Conservation (phyloP, 2,329 filamentous ascomycete species). For the Phialocephala subalpina region DNA sequence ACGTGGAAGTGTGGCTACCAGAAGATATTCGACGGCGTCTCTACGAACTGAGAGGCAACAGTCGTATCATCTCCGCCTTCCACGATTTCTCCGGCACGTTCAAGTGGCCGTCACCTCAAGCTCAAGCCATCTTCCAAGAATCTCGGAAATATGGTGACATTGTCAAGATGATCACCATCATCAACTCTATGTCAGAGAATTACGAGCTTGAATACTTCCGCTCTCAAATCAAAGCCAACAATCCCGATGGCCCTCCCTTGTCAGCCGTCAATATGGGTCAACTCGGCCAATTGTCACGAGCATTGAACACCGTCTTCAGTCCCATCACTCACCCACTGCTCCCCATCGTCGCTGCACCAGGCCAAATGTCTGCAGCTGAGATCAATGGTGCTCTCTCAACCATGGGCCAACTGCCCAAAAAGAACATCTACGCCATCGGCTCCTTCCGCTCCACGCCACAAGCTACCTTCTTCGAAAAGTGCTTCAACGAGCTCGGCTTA, state of each 20-base stretch:
- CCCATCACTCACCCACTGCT: conserved; percentile 87
- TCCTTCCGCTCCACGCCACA: conserved; percentile 74
- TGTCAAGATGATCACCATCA: conserved; percentile 90
- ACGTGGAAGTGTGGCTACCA: conserved; percentile 88
- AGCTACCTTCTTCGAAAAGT: conserved; percentile 87
- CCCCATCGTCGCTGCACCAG: conserved; percentile 84
- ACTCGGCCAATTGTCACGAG: conserved; percentile 83
- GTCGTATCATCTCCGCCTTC: conserved; percentile 89
- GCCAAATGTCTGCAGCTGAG: conserved; percentile 85
- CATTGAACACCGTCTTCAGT: conserved; percentile 85
- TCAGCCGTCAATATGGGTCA: conserved; percentile 90
- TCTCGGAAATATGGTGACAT: conserved; percentile 82
- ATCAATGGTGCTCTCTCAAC: conserved; percentile 82
- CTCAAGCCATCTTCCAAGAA: conserved; percentile 74
- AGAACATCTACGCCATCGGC: conserved; percentile 82
- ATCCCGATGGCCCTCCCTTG: conserved; percentile 74
- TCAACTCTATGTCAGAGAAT: conserved; percentile 83
- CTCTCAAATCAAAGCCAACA: conserved; percentile 74
- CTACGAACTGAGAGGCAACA: conserved; percentile 76
- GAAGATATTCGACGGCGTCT: conserved; percentile 75
- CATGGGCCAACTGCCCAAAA: conserved; percentile 82
- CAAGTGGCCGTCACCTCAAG: conserved; percentile 80
- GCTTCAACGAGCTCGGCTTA: conserved; percentile 83
- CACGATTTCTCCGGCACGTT: conserved; percentile 88
- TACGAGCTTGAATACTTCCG: conserved; percentile 92